Conservation (phyloP, 2,329 filamentous ascomycete species). For the Fusarium siculi region DNA sequence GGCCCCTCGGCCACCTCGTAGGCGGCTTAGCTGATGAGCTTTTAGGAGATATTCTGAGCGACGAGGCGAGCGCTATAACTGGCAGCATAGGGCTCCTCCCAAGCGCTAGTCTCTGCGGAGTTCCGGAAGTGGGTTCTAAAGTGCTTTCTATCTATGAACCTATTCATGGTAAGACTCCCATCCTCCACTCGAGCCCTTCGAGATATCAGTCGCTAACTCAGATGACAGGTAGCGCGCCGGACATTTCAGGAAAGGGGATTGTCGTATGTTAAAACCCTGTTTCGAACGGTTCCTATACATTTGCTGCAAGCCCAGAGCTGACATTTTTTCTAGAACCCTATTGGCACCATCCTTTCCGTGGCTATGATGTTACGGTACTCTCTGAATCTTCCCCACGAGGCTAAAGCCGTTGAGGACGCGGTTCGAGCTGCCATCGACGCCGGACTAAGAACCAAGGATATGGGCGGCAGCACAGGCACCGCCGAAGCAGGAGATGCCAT, state of each 20-base stretch:
- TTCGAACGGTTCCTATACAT: neutral
- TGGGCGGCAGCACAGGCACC: slow-evolving; percentile 80
- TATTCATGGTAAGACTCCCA: slow-evolving; percentile 77
- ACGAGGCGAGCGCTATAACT: slow-evolving; percentile 94
- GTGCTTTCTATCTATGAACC: slow-evolving; percentile 98
- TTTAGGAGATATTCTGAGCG: slow-evolving; percentile 95
- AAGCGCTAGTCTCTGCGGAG: slow-evolving; percentile 84
- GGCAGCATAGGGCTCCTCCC: slow-evolving; percentile 89
- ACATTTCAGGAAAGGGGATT: slow-evolving; percentile 91
- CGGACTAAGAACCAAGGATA: slow-evolving; percentile 81
- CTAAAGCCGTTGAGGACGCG: slow-evolving; percentile 80
- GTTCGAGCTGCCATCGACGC: slow-evolving; percentile 81
- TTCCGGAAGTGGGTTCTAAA: slow-evolving; percentile 84
- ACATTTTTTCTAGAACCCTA: slow-evolving; percentile 64
- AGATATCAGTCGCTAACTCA: neutral
- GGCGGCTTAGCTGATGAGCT: neutral
- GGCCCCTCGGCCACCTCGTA: neutral
- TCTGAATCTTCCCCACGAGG: slow-evolving; percentile 78
- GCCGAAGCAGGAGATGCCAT: slow-evolving; percentile 81
- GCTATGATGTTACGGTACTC: slow-evolving; percentile 97
- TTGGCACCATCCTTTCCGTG: slow-evolving; percentile 90
- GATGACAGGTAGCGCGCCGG: slow-evolving; percentile 37
- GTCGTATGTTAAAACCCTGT: slow-evolving; percentile 56
- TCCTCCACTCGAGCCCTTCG: neutral
- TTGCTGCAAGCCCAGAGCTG: neutral